Base-by-base conservation (phyloP, 2,329 filamentous ascomycete species). In the Venturia asperata region DNA sequence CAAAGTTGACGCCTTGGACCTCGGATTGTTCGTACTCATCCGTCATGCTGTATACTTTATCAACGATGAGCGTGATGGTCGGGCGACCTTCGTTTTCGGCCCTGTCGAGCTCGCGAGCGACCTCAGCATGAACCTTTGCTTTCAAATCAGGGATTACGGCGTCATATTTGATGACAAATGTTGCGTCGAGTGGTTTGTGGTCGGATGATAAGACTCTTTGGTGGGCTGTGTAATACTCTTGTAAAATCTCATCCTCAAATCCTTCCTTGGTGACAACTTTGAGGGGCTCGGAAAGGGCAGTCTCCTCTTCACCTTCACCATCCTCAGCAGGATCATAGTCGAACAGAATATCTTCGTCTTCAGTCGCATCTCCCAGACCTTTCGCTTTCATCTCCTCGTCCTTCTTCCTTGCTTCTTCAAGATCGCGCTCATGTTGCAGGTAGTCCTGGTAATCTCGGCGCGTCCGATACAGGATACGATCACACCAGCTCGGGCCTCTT, bases 401-500 rank as follows among this genome's bases (percentile, higher is more conserved):
- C 68, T 83, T 88, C 70, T 85, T 87, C 68, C 83, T 85, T 0
- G 88, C 83, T 27, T 87, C 83, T 65, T 85, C 84, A 66, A 87
- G 84, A 64, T 93, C 87, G 65, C 80, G 80, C 0, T 83, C 73
- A 65, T 83, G 86, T 43, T 79, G 78, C 62, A 92, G 85, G 69
- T 91, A 88, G 3, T 81, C 81, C 34, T 87, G 77, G 68, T 84
- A 87, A 71, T 94, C 87, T 60, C 81, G 83, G 49, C 88, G 85
- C 1, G 91, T 94, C 9, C 93, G 84, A 74, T 87, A 99, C 0
- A 99, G 77, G 58, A 99, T 92, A 19, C 94, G 88, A 77, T 99
- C 94, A 74, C 94, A 99, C 93, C 94, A 99, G 73, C 92, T 96
- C 2, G 94, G 94, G 1, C 90, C 89, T 64, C 95, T 85, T 68